phyloP scores from a whole-genome alignment of 805 yeast species.

The Suhomyces sp. region DNA sequence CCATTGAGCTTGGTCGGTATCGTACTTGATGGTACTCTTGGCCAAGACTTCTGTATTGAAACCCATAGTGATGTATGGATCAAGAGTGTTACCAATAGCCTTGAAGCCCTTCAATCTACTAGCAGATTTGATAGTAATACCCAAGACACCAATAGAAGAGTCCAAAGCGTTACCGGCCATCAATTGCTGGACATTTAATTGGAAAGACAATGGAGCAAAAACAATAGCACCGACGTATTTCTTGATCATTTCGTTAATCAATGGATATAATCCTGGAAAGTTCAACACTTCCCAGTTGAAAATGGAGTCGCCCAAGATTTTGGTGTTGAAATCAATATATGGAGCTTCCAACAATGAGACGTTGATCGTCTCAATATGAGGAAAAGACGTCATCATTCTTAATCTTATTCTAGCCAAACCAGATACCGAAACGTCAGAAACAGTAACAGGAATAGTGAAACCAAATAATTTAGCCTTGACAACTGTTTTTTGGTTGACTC shows the following conservation, averaged over 20 bases:
- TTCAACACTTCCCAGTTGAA: constrained; percentile 86
- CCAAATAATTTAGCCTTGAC: constrained; percentile 84
- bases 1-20: constrained; percentile 77
- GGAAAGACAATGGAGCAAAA: constrained; percentile 88
- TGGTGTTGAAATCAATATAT: constrained; percentile 77
- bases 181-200: constrained; percentile 86
- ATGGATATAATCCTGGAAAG: constrained; percentile 81
- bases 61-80: constrained; percentile 82
- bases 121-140: constrained; percentile 65
- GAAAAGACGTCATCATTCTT: constrained; percentile 86
- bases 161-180: constrained; percentile 76
- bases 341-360: constrained; percentile 86
- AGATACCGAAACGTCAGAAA: constrained; percentile 75
- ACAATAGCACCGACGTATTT: constrained; percentile 87
- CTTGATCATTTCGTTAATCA: constrained; percentile 79
- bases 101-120: constrained; percentile 66
- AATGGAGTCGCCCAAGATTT: constrained; percentile 70
- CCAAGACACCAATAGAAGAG: constrained; percentile 84
- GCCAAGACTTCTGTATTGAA: constrained; percentile 58
- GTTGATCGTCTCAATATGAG: constrained; percentile 89
- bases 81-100: constrained; percentile 73
- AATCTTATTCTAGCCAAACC: constrained; percentile 76
- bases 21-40: constrained; percentile 62
- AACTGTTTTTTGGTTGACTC: constrained; percentile 76
- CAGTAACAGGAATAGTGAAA: constrained; percentile 70